phyloP scores from a whole-genome alignment of 352 stramenopile genomes.

The Phytophthora pseudosyringae region DNA sequence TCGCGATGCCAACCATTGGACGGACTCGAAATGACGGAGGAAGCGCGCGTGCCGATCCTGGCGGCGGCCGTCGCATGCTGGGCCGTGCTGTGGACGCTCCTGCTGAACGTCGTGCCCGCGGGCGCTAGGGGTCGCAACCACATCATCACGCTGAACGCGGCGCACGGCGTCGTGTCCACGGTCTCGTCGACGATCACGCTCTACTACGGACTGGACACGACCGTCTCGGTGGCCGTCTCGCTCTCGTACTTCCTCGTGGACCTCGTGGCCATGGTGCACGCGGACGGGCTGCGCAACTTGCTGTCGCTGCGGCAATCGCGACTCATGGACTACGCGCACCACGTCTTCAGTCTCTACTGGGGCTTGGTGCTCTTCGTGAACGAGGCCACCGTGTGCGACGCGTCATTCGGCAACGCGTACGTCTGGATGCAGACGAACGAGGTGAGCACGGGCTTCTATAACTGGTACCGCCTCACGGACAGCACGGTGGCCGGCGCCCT shows the following conservation, averaged over 20 bases:
- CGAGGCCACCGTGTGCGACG: conserved; percentile 58
- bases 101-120: conserved; percentile 49
- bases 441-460: conserved; percentile 83
- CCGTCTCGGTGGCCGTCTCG: conserved; percentile 64
- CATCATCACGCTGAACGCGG: conserved; percentile 74
- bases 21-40: conserved; percentile 1
- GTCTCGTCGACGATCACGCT: conserved; percentile 52
- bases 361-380: conserved; percentile 65
- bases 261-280: conserved; percentile 62
- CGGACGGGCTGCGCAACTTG: conserved; percentile 51
- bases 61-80: conserved; percentile 44
- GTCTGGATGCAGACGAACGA: conserved; percentile 89
- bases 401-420: conserved; percentile 69
- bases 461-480: conserved; percentile 79
- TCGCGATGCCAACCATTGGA: not conserved
- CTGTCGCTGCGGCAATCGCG: conserved; percentile 49
- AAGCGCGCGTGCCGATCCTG: conserved; percentile 46
- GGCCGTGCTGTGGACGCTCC: conserved; percentile 56
- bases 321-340: conserved; percentile 77
- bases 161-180: conserved; percentile 72
- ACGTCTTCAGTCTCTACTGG: conserved; percentile 73
- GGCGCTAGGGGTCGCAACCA: conserved; percentile 59
- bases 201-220: conserved; percentile 50
- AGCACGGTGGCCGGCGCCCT: conserved; percentile 56
- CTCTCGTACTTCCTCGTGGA: conserved; percentile 79